Percentiles rank a stretch among this genome's conserved stretches.
These are phyloP conservation scores for Ogataea nitratoaversa DNA, from an alignment of 805 yeast species.

Conservation along the genomic window DNA sequence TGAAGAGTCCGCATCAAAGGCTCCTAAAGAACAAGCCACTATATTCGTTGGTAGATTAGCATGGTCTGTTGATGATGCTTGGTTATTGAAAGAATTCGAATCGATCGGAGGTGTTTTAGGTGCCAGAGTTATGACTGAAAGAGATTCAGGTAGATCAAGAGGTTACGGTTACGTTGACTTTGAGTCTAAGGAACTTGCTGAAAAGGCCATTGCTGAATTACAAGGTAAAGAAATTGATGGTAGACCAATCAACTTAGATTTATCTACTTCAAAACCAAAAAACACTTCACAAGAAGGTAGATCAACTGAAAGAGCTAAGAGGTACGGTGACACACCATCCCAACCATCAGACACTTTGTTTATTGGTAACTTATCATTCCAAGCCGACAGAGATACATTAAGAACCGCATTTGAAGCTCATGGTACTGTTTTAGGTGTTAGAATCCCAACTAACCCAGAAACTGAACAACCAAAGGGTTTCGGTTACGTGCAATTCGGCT, in stretches of 20 bases:
- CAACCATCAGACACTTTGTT: conserved; percentile 94
- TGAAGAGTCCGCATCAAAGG: conserved; percentile 46
- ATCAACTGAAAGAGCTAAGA: conserved; percentile 73
- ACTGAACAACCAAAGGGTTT: conserved; percentile 99
- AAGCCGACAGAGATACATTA: conserved; percentile 76
- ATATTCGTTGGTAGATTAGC: conserved; percentile 95
- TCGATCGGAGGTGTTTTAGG: conserved; percentile 71
- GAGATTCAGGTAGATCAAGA: conserved; percentile 79
- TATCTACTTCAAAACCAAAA: conserved; percentile 81
- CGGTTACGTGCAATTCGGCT: conserved; percentile 91
- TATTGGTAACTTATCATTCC: conserved; percentile 93
- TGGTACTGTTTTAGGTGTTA: conserved; percentile 83
- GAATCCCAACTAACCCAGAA: conserved; percentile 98
- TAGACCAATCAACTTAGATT: conserved; percentile 89
- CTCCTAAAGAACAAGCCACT: conserved; percentile 72
- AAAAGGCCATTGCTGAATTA: conserved; percentile 76
- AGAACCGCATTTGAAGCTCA: conserved; percentile 67
- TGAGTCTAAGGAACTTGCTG: conserved; percentile 69
- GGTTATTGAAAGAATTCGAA: conserved; percentile 87
- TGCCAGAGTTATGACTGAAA: conserved; percentile 93
- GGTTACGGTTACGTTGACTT: conserved; percentile 99
- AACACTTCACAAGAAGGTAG: conserved; percentile 44
- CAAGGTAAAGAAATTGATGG: conserved; percentile 97
- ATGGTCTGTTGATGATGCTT: conserved; percentile 94
- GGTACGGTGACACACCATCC: conserved; percentile 86